phyloP scores from a whole-genome alignment of 768 basidiomycete species.

The Mycena galericulata region DNA sequence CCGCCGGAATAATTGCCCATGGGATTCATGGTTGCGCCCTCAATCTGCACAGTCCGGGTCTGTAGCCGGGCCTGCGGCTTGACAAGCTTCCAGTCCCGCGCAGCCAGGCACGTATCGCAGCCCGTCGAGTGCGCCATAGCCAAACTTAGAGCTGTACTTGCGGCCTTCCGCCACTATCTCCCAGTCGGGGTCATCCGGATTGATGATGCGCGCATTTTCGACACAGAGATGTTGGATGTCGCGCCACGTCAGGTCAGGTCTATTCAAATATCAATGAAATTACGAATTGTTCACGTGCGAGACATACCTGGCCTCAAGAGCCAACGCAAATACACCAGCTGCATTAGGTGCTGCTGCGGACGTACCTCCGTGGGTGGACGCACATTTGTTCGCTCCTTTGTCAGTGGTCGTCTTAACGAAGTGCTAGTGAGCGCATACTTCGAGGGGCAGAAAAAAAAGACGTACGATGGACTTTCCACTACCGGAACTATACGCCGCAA shows the following conservation, averaged over 20 bases:
- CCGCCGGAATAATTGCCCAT: constrained; percentile 72
- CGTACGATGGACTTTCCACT: constrained; percentile 93
- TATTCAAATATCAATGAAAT: constrained; percentile 40
- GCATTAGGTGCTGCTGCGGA: constrained; percentile 98
- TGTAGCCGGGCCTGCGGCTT: constrained; percentile 95
- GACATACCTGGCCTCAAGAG: constrained; percentile 83
- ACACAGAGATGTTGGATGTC: constrained; percentile 94
- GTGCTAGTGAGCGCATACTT: constrained; percentile 27
- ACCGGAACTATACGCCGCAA: constrained; percentile 96
- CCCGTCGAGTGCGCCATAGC: constrained; percentile 90
- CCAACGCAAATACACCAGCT: constrained; percentile 92
- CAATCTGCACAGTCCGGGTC: constrained; percentile 76
- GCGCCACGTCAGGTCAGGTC: constrained; percentile 96
- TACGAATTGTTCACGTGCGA: constrained; percentile 1
- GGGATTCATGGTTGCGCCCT: constrained; percentile 68
- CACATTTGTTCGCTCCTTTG: constrained; percentile 85
- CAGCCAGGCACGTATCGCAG: constrained; percentile 83
- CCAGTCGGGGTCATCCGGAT: constrained; percentile 95
- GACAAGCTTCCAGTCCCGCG: constrained; percentile 86
- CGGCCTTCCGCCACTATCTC: constrained; percentile 80
- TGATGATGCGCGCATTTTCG: constrained; percentile 80
- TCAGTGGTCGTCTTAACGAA: constrained; percentile 89
- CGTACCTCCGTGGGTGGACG: constrained; percentile 91
- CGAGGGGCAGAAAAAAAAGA: constrained; percentile 29
- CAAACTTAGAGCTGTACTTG: constrained; percentile 88